Evolutionary conservation across 192 early-diverging fungal species (phyloP), one percentile per base, ranked within the genome.

Genomic region (Haplosporangium gracile): DNA sequence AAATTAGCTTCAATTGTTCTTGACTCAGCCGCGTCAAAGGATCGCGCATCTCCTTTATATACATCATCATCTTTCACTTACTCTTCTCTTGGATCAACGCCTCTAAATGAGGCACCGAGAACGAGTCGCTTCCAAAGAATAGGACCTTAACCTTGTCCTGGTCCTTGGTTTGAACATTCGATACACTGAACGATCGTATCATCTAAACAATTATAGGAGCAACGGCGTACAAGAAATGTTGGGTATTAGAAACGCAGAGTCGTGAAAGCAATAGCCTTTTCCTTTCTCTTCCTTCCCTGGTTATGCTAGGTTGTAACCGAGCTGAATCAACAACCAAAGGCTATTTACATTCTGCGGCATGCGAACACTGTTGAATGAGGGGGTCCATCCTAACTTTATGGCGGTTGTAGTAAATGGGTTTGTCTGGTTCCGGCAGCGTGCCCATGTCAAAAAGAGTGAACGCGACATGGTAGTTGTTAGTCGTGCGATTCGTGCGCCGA

Each of bases 61-160:
- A 5, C 16, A 20, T 4, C 5, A 18, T 20, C 49, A 20, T 51
- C 49, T 5, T 20, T 20, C 0, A 57, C 79, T 42, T 75, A 93
- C 89, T 18, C 87, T 91, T 86, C 49, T 92, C 91, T 6, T 90
- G 77, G 11, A 92, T 78, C 53, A 98, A 82, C 8, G 90, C 88
- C 26, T 90, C 79, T 40, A 97, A 83, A 57, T 93, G 93, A 5
- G 80, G 81, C 0, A 92, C 88, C 8, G 95, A 95, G 88, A 98
- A 98, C 38, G 95, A 90, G 79, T 97, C 97, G 51, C 94, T 94
- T 0, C 97, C 97, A 90, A 98, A 98, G 83, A 98, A 98, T 22
- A 98, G 82, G 6, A 97, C 70, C 32, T 80, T 86, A 79, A 86
- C 74, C 51, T 75, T 83, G 39, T 86, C 49, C 0, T 76, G 26